phyloP scores from a whole-genome alignment of 1,284 basidiomycete species.

The Cutaneotrichosporon sp. region DNA sequence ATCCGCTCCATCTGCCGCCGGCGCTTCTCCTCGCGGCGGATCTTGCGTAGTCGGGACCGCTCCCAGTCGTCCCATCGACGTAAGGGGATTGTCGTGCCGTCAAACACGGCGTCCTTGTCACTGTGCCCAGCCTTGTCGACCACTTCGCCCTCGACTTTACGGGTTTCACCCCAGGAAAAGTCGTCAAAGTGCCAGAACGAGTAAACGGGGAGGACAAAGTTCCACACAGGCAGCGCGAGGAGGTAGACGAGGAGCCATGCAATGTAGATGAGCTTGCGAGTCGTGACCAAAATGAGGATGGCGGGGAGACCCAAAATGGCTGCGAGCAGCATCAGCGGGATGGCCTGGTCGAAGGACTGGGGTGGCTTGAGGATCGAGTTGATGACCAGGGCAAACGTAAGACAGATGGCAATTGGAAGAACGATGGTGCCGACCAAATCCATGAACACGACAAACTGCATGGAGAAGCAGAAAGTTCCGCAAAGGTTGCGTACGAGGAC shows the following conservation, averaged over 20 bases:
- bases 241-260: constrained; percentile 98
- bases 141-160: constrained; percentile 87
- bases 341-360: constrained; percentile 79
- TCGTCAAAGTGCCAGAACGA: constrained; percentile 99
- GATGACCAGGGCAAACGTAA: constrained; percentile 86
- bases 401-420: constrained; percentile 84
- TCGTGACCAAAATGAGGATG: constrained; percentile 86
- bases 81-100: constrained; percentile 69
- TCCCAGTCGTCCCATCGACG: constrained; percentile 99
- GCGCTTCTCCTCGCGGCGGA: constrained; percentile 82
- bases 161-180: constrained; percentile 93
- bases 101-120: constrained; percentile 60
- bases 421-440: constrained; percentile 94
- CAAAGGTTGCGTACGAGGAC: constrained; percentile 94
- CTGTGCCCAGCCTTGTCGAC: constrained; percentile 56
- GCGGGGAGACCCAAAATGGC: constrained; percentile 91
- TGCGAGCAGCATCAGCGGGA: constrained; percentile 83
- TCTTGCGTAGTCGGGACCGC: constrained; percentile 85
- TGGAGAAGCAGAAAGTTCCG: constrained; percentile 92
- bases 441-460: constrained; percentile 99
- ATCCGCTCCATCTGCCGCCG: constrained; percentile 70
- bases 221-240: constrained; percentile 88
- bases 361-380: constrained; percentile 78
- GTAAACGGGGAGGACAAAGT: constrained; percentile 87
- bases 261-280: constrained; percentile 89